These are phyloP conservation scores for Cyamopsis tetragonoloba DNA, from an alignment of 306 rosid species.

Conservation along the genomic window DNA sequence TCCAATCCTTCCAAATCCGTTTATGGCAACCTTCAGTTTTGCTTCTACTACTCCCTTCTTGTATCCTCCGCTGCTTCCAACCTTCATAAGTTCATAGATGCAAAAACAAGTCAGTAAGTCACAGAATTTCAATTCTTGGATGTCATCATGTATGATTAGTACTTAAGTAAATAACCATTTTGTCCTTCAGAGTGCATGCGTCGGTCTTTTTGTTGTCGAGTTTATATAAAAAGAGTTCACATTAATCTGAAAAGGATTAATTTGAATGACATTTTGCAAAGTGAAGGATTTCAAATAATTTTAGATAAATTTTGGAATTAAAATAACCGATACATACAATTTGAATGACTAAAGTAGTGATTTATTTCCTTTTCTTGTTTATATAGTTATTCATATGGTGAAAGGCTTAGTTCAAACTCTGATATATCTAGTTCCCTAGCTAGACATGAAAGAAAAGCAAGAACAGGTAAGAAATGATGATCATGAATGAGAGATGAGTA, in stretches of 20 bases:
- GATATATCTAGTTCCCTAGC: neutral
- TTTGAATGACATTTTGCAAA: too few species aligned
- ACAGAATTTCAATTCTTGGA: neutral
- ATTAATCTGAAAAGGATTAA: too few species aligned
- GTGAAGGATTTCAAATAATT: too few species aligned
- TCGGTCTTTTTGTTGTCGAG: too few species aligned
- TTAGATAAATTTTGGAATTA: too few species aligned
- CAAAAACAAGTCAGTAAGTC: neutral
- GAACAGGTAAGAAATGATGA: neutral
- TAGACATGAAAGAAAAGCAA: neutral
- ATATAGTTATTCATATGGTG: neutral
- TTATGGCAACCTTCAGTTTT: slow-evolving; percentile 87
- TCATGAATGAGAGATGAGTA: neutral
- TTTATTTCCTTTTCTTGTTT: neutral
- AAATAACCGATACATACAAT: too few species aligned
- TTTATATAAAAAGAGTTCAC: too few species aligned
- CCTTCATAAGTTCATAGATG: slow-evolving; percentile 31
- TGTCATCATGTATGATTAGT: neutral
- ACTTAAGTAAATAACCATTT: neutral
- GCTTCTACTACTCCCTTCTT: slow-evolving; percentile 69
- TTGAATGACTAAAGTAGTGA: too few species aligned
- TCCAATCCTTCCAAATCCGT: slow-evolving; percentile 95
- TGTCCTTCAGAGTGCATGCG: too few species aligned
- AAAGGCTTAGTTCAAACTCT: neutral
- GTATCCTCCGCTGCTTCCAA: slow-evolving; percentile 58